Base-by-base conservation (phyloP, 1,284 basidiomycete genomes). In the Vanrija sp. region DNA sequence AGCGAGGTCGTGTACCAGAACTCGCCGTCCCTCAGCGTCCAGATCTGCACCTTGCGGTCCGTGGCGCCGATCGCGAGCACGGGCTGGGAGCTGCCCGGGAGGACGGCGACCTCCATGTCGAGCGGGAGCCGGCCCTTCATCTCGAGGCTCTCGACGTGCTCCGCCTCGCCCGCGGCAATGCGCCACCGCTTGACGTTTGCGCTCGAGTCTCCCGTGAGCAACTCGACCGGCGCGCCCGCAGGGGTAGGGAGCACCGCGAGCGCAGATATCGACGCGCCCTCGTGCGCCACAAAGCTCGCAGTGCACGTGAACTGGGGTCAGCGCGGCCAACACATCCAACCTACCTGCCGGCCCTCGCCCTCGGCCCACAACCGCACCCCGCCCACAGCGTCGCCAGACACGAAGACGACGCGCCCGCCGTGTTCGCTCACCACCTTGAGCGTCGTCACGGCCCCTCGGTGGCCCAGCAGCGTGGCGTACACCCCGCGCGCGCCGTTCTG, bases 121-220 rank as follows among this genome's bases (percentile, higher is more conserved):
- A 95, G 78, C 0, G 91, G 85, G 68, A 87, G 88, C 69, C 80
- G 85, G 27, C 84, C 84, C n/a, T 81, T 78, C 46, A 90, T 67
- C 3, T 81, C 73, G 44, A 95, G 79, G 3, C 74, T 78, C 71
- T 94, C 88, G 9, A 65, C 45, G 20, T 64, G 48, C 43, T 63
- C 57, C 4, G 53, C 41, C 15, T 55, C 41, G 2, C 25, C 47
- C 23, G 46, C 45, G 2, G 49, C 44, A n/a, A 64, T 9, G 36
- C 72, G 72, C 89, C 88, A 95, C 16, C 89, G 76, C 69, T 86
- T 88, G 41, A 93, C 78, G 1, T 75, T 75, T 0, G 84, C 83
- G 68, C 95, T 89, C 0, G 90, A 93, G 25, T 87, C 84, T 2
- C 88, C 91, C 1, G 88, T 88, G 3, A 85, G 78, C 6, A 93